A percentile compares a stretch with the other conserved stretches of the same genome.
These are phyloP conservation scores for Lobosporangium transversale DNA, from an alignment of 192 early-diverging fungal species.

Conservation along the genomic window DNA sequence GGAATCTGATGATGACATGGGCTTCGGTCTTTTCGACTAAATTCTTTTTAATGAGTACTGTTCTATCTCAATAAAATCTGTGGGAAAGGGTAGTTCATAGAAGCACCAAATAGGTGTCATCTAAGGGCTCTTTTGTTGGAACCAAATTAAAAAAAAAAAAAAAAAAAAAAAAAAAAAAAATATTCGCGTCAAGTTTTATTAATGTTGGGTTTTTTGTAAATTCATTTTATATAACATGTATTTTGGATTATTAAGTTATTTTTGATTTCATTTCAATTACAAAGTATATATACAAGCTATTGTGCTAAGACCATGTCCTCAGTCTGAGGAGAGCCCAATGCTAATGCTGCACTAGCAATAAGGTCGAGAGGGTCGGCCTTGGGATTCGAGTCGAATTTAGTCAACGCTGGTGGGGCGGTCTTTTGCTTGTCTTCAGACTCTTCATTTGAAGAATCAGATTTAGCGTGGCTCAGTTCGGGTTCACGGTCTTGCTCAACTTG, in stretches of 20 bases:
- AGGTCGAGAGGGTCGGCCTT: constrained; percentile 31
- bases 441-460: background rate
- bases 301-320: constrained; percentile 3
- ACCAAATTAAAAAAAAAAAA: constrained; percentile 20
- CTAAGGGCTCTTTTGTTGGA: constrained; percentile 43
- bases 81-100: constrained; percentile 19
- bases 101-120: constrained; percentile 43
- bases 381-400: background rate
- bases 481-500: no score
- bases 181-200: no score
- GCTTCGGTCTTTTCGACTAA: constrained; percentile 93
- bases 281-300: background rate
- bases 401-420: background rate
- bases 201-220: no score
- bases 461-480: background rate
- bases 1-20: constrained; percentile 91
- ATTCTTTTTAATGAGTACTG: constrained; percentile 16
- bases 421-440: background rate
- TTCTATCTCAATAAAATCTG: constrained; percentile 20
- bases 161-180: background rate
- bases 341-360: constrained; percentile 35
- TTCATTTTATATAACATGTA: no score
- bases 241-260: background rate
- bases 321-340: constrained; percentile 9
- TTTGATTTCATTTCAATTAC: background rate